These are phyloP conservation scores for Aaosphaeria pasadenensis DNA, from an alignment of 2,329 filamentous ascomycete genomes.

Conservation along the genomic window DNA sequence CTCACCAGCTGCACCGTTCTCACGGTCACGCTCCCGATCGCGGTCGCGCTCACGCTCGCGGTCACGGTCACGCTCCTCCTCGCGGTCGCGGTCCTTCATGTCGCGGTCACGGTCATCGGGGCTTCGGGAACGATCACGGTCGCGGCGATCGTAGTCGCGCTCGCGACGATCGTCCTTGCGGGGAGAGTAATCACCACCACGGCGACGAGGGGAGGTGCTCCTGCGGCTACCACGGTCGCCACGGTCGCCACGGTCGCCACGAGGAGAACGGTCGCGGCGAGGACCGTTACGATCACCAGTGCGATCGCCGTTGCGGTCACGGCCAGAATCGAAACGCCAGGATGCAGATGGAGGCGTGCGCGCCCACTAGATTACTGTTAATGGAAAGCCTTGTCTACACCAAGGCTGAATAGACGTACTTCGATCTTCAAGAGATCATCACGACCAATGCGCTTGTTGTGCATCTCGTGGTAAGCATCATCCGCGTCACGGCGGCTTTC, in stretches of 20 bases:
- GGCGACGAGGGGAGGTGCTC: constrained; percentile 75
- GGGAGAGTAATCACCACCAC: constrained; percentile 82
- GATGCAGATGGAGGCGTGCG: constrained; percentile 96
- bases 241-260: constrained; percentile 67
- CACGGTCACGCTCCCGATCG: constrained; percentile 62
- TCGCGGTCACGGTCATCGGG: constrained; percentile 78
- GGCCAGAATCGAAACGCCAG: constrained; percentile 95
- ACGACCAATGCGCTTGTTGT: constrained; percentile 96
- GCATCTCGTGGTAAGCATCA: constrained; percentile 99
- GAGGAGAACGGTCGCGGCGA: constrained; percentile 54
- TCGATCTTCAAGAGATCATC: constrained; percentile 98
- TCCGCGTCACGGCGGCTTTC: constrained; percentile 97
- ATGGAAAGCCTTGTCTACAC: neutral
- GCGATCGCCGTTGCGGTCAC: constrained; percentile 64
- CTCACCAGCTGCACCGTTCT: constrained; percentile 78
- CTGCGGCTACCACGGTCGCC: constrained; percentile 39
- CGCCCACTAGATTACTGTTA: constrained; percentile 68
- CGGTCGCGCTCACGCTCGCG: constrained; percentile 46
- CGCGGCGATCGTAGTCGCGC: constrained; percentile 66
- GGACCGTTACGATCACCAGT: constrained; percentile 37
- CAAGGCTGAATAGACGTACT: constrained; percentile 52
- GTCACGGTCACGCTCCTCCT: constrained; percentile 51
- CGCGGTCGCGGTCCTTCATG: constrained; percentile 58
- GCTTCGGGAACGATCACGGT: constrained; percentile 37
- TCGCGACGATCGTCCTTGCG: constrained; percentile 68